phyloP scores from a whole-genome alignment of 2,329 filamentous ascomycete genomes.

The Graphilbum fragrans region DNA sequence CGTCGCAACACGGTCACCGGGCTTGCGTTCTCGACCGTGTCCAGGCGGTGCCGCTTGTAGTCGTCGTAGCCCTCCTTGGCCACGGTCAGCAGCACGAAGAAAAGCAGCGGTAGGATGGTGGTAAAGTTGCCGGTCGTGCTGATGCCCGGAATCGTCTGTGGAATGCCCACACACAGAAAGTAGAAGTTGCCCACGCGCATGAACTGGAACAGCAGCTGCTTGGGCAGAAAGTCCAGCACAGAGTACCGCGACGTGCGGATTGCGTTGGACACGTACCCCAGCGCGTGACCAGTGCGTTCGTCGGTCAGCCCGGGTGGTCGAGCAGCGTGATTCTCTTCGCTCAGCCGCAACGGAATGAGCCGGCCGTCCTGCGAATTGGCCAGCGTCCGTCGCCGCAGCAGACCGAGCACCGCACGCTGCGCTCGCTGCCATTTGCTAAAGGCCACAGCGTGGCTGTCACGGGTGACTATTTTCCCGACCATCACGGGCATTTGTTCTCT shows the following conservation, averaged over 20 bases:
- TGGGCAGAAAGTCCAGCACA: conserved; percentile 72
- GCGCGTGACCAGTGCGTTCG: conserved; percentile 35
- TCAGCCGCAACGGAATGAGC: conserved; percentile 20
- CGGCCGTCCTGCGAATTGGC: conserved; percentile 16
- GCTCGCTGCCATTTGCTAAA: too few species aligned
- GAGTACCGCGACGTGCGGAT: conserved; percentile 80
- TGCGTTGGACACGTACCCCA: conserved; percentile 41
- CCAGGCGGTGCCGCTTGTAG: conserved; percentile 64
- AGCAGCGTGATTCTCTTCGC: conserved; percentile 17
- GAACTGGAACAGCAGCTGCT: conserved; percentile 76
- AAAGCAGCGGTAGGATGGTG: conserved; percentile 59
- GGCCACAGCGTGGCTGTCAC: too few species aligned
- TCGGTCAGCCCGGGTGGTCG: conserved; percentile 25
- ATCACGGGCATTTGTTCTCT: too few species aligned
- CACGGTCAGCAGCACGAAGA: conserved; percentile 71
- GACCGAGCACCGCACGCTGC: too few species aligned
- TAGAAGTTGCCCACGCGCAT: conserved; percentile 80
- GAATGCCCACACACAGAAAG: conserved; percentile 71
- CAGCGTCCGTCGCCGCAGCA: conserved; percentile 3
- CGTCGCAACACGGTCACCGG: conserved; percentile 31
- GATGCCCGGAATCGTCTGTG: conserved; percentile 69
- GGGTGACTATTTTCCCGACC: too few species aligned
- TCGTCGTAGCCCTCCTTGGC: conserved; percentile 83
- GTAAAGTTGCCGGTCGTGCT: conserved; percentile 67
- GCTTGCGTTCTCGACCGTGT: conserved; percentile 65